Evolutionary conservation across 805 yeast genomes (phyloP).

Genomic region (Candida sakaeoensis): DNA sequence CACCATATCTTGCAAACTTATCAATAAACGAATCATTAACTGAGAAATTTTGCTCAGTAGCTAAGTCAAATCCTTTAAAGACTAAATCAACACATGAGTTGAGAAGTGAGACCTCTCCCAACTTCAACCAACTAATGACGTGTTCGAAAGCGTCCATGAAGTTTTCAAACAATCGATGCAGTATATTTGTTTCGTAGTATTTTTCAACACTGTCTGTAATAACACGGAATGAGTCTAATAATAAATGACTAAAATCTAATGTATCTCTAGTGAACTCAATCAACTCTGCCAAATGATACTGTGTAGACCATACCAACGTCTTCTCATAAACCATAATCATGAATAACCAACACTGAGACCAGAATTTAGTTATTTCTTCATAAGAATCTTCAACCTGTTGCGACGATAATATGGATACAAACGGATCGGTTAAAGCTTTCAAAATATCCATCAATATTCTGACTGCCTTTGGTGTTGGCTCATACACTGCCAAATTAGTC

Average conservation of each 20-base stretch:
- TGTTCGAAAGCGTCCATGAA: constrained; percentile 62
- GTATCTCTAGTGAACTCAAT: constrained; percentile 85
- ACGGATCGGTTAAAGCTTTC: constrained; percentile 60
- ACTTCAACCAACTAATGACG: constrained; percentile 75
- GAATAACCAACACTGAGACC: constrained; percentile 74
- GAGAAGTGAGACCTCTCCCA: constrained; percentile 74
- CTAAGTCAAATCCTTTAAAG: constrained; percentile 61
- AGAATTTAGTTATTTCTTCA: constrained; percentile 35
- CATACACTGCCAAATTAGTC: constrained; percentile 49
- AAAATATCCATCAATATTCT: constrained; percentile 72
- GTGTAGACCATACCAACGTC: constrained; percentile 73
- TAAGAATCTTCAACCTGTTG: constrained; percentile 11
- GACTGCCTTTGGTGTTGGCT: constrained; percentile 73
- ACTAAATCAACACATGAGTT: constrained; percentile 71
- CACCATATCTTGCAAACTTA: constrained; percentile 59
- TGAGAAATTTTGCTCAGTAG: constrained; percentile 48
- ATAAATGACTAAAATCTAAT: constrained; percentile 66
- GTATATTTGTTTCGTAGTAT: constrained; percentile 7
- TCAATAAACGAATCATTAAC: constrained; percentile 53
- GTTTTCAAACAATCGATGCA: constrained; percentile 39
- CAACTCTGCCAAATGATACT: constrained; percentile 51
- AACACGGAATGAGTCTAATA: constrained; percentile 64
- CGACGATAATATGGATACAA: constrained; percentile 48
- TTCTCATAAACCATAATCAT: constrained; percentile 62
- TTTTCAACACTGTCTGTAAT: constrained; percentile 17